Evolutionary conservation across 495 filamentous ascomycete genomes (phyloP), one percentile per base, ranked within the genome.

Genomic region (Xylaria acuta): DNA sequence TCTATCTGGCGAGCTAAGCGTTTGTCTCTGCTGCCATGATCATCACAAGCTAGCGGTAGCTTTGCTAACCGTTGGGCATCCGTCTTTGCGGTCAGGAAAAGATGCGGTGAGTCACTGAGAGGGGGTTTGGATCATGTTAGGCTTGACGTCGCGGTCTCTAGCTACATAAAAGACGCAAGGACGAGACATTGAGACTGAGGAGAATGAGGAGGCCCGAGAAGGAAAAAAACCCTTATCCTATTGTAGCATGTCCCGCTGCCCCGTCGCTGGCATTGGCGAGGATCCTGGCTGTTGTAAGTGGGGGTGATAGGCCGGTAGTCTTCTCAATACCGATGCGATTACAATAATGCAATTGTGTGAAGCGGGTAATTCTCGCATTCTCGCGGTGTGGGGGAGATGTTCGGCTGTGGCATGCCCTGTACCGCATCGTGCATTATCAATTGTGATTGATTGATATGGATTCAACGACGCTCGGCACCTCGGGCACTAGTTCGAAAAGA

Each of bases 201-300:
- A 47, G 38, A 47, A 62, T 14, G 54, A 70, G 30, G 36, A 65
- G 63, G 7, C 41, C 22, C 34, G 45, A 73, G 30, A 62, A 56
- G 62, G 76, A 60, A 65, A 47, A 78, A 54, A 65, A 56, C 75
- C 76, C 75, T 76, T 76, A 62, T 71, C 76, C 75, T 78, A 76
- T 73, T 67, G 30, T 67, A 54, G 64, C 30, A 67, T 53, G 45
- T 40, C 38, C 51, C 62, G 12, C 3, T 66, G 18, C 5, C 38
- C 22, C n/a, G 40, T 64, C 14, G 5, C 5, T 69, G 64, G 45
- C 47, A 49, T 76, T 45, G 53, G 22, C 14, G 62, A 11, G 66
- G 60, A 27, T 54, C 32, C 14, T 64, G 22, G 60, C 7, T 41
- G 60, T 43, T 38, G 36, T 38, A 30, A 30, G 60, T 64, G 38